Evolutionary conservation across 225 moss, liverwort and hornwort species (phyloP), one percentile per base, ranked within the genome.

Genomic region (Marchantia polymorpha): DNA sequence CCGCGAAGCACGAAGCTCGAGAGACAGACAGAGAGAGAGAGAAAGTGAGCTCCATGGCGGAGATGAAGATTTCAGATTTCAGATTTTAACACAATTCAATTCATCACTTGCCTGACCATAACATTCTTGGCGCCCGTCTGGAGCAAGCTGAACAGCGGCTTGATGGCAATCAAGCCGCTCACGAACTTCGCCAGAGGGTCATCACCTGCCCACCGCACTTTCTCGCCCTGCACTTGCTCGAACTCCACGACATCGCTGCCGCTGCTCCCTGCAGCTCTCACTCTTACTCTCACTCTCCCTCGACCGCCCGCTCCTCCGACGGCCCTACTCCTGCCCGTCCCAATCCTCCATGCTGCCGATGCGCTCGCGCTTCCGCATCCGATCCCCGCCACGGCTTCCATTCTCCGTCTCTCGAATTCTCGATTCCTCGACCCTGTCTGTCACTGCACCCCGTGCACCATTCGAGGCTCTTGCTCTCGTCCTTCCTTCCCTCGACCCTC

Each of bases 121-220:
- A 93, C 80, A 53, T 83, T 91, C 58, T 86, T 90, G 17, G 95
- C 99, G 12, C 88, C 89, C 50, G 82, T 29, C 80, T 82, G 90
- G 74, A 95, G 53, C 29, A 87, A 12, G 16, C 65, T 81, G 83
- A 82, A 95, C 0, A 99, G 49, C 25, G 99, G 99, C 82, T 92
- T 88, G 78, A 95, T 83, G 15, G 91, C 86, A 75, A 99, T 89
- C 48, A 95, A 81, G 54, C 82, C 80, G 80, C 82, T 90, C 70
- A 93, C 89, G 39, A 95, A 76, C 73, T 89, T 91, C 16, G 92
- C 89, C 74, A 95, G 64, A 19, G 84, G 84, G 20, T 92, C 90
- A 30, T 92, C 87, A 12, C 92, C 95, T 9, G 91, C 78, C 82
- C 85, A 94, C 14, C 86, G 81, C 10, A 89, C 86, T 52, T 83